Evolutionary conservation across 1,284 basidiomycete species (phyloP).

Genomic region (Papiliotrema laurentii): DNA sequence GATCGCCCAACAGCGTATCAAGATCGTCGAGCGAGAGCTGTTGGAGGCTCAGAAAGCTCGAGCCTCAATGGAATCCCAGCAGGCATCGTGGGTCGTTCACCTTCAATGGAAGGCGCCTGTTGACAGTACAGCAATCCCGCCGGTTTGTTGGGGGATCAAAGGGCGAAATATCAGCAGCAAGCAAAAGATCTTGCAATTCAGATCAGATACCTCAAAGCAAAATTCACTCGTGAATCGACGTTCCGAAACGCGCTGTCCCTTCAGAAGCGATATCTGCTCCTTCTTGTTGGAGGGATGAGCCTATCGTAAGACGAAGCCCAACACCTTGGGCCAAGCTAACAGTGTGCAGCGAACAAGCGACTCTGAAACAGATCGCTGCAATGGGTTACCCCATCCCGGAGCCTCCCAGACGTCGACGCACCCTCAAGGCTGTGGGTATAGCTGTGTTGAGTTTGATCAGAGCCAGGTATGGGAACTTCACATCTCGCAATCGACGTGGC

Average conservation of each 20-base stretch:
- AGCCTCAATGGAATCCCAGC: no score
- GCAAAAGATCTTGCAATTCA: conserved; percentile 47
- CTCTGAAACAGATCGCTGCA: conserved; percentile 68
- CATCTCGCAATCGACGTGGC: background rate
- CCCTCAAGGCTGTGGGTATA: conserved; percentile 59
- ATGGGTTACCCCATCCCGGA: conserved; percentile 62
- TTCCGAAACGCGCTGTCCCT: conserved; percentile 74
- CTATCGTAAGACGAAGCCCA: conserved; percentile 57
- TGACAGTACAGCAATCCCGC: conserved; percentile 3
- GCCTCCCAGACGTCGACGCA: conserved; percentile 48
- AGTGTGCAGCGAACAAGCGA: conserved; percentile 65
- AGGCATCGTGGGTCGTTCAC: conserved; percentile 1
- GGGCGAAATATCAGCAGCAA: conserved; percentile 33
- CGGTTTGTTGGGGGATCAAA: conserved; percentile 20
- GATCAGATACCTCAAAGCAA: conserved; percentile 86
- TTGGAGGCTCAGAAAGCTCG: background rate
- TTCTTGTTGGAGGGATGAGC: conserved; percentile 56
- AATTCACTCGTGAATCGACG: conserved; percentile 77
- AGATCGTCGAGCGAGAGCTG: conserved; percentile 5
- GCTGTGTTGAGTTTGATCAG: conserved; percentile 64
- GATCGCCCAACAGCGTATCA: conserved; percentile 1
- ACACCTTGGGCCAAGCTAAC: background rate
- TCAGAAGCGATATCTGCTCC: conserved; percentile 72
- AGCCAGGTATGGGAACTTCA: conserved; percentile 56
- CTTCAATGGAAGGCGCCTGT: conserved; percentile 1